These are phyloP conservation scores for Sergeia podlipaevii DNA, from an alignment of 208 protist genomes.

Conservation along the genomic window DNA sequence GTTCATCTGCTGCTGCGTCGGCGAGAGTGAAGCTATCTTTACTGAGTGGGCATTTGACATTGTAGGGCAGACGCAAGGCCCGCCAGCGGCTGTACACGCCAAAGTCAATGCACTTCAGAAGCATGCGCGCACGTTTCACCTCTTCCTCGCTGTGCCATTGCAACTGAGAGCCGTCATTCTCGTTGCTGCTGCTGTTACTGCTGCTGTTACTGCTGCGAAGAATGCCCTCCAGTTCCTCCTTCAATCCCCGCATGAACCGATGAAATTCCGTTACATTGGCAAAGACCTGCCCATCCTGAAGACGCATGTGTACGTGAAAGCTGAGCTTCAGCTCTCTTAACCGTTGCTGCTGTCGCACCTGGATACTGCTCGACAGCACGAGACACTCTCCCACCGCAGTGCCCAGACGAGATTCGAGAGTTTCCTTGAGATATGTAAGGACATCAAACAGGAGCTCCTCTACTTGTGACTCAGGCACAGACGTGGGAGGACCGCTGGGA, in stretches of 20 bases:
- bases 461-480: constrained; percentile 4
- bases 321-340: constrained; percentile 56
- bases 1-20: constrained; percentile 47
- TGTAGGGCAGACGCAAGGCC: constrained; percentile 83
- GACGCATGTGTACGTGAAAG: constrained; percentile 82
- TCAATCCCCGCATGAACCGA: constrained; percentile 39
- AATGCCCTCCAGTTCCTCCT: constrained; percentile 19
- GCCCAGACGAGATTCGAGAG: constrained; percentile 31
- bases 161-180: not conserved
- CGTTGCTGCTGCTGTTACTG: not conserved
- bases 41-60: constrained; percentile 54
- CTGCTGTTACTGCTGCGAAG: not conserved
- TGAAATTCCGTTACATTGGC: constrained; percentile 57
- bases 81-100: constrained; percentile 86
- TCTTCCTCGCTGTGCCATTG: not conserved
- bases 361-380: constrained; percentile 68
- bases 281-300: constrained; percentile 30
- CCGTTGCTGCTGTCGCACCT: constrained; percentile 2
- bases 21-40: constrained; percentile 14
- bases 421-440: constrained; percentile 23
- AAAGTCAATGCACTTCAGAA: constrained; percentile 70
- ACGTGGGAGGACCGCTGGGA: not conserved
- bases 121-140: constrained; percentile 4
- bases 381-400: constrained; percentile 39
- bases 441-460: constrained; percentile 38